These are phyloP conservation scores for Pichia kluyveri DNA, from an alignment of 805 yeast species.

Conservation along the genomic window DNA sequence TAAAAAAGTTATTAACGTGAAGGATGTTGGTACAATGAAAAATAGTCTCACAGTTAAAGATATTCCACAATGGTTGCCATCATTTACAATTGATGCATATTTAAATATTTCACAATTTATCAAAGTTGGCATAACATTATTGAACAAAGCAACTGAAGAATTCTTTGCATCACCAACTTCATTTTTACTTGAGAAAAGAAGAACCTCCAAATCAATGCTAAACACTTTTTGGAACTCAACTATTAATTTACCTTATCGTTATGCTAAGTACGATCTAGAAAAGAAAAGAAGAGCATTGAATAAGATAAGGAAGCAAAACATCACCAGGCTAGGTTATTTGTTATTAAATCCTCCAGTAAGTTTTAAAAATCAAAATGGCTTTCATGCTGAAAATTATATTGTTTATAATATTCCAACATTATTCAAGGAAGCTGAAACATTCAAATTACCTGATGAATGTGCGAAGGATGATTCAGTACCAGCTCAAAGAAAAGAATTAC, in stretches of 20 bases:
- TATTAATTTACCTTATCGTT: conserved; percentile 29
- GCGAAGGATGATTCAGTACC: too few species aligned
- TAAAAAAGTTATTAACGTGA: conserved; percentile 10
- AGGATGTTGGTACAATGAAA: neutral
- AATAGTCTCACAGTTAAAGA: neutral
- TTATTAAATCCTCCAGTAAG: conserved; percentile 24
- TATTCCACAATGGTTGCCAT: conserved; percentile 16
- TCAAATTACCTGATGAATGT: too few species aligned
- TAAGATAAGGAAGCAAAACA: conserved; percentile 22
- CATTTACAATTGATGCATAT: neutral
- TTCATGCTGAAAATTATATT: too few species aligned
- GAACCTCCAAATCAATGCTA: conserved; percentile 11
- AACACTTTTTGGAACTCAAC: conserved; percentile 21
- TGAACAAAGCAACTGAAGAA: conserved; percentile 8
- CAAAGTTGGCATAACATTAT: conserved; percentile 5
- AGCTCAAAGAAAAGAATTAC: neutral
- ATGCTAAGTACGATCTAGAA: conserved; percentile 23
- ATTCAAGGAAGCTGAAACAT: neutral
- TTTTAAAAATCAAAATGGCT: neutral
- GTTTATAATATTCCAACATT: neutral
- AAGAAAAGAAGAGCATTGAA: conserved; percentile 16
- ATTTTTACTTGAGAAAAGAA: conserved; percentile 15
- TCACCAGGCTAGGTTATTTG: conserved; percentile 29
- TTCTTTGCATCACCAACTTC: conserved; percentile 19
- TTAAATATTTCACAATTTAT: neutral